A percentile compares a stretch with the other conserved stretches of the same genome.
phyloP scores from a whole-genome alignment of 805 yeast species.

The Metschnikowia santaceciliae region DNA sequence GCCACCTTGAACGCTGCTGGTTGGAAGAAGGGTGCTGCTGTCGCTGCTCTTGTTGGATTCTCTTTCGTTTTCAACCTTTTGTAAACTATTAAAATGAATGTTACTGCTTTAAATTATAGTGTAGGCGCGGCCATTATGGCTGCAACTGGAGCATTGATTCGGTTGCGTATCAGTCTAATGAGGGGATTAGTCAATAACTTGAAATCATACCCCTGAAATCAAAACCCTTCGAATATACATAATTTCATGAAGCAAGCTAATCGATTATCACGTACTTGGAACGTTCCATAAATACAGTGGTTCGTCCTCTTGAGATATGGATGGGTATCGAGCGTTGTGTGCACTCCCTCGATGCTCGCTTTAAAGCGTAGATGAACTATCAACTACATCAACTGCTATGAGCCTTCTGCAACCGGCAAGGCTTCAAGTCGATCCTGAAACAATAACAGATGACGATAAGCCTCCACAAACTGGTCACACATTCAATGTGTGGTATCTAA shows the following conservation, averaged over 20 bases:
- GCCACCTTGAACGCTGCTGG: constrained; percentile 20
- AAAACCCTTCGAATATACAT: no score
- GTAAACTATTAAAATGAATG: neutral
- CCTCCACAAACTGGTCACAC: constrained; percentile 80
- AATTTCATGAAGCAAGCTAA: no score
- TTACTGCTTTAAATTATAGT: neutral
- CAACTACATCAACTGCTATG: neutral
- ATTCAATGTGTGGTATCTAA: constrained; percentile 83
- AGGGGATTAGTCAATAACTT: no score
- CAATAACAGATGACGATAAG: constrained; percentile 50
- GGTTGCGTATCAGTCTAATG: no score
- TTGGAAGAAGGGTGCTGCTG: constrained; percentile 37
- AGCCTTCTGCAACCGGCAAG: constrained; percentile 51
- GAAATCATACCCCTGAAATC: no score
- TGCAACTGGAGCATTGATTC: neutral
- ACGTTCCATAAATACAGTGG: no score
- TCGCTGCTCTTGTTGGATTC: constrained; percentile 35
- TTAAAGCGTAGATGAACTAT: neutral
- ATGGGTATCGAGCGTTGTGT: neutral
- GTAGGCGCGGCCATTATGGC: neutral
- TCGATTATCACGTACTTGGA: no score
- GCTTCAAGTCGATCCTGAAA: constrained; percentile 64
- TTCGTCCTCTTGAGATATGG: no score
- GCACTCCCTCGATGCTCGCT: constrained; percentile 1
- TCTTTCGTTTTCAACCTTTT: constrained; percentile 28